Evolutionary conservation across 495 filamentous ascomycete genomes (phyloP).

Genomic region (Beverwykella pulmonaria): DNA sequence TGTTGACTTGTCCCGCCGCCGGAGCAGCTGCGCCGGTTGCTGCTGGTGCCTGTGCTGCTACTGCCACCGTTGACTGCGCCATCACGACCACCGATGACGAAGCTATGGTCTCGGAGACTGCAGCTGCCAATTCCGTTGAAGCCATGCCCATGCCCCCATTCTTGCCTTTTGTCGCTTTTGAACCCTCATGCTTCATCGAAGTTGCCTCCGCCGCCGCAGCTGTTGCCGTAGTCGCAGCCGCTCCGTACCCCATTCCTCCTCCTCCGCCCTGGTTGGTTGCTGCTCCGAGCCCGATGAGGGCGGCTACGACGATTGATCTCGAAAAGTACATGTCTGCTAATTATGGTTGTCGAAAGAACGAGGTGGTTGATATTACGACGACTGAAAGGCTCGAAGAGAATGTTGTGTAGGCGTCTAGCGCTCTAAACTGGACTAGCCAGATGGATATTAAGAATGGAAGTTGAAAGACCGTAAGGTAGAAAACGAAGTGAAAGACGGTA

Average conservation of each 20-base stretch:
- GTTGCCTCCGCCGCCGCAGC: not conserved
- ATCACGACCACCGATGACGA: not conserved
- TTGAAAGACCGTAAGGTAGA: constrained; percentile 32
- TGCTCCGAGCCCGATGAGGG: constrained; percentile 26
- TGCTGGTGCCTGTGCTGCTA: not conserved
- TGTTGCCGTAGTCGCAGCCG: not conserved
- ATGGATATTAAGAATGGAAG: constrained; percentile 38
- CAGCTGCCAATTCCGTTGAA: not conserved
- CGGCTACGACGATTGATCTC: constrained; percentile 27
- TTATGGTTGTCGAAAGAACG: constrained; percentile 29
- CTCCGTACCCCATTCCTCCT: not conserved
- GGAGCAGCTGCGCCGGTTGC: constrained; percentile 5
- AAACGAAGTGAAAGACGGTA: constrained; percentile 37
- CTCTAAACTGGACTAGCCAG: constrained; percentile 42
- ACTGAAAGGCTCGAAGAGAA: constrained; percentile 12
- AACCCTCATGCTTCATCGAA: not conserved
- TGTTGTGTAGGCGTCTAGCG: constrained; percentile 36
- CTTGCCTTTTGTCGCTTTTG: not conserved
- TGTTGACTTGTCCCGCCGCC: constrained; percentile 15
- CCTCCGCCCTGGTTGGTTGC: constrained; percentile 21
- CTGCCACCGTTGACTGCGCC: not conserved
- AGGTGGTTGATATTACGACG: constrained; percentile 28
- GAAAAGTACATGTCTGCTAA: constrained; percentile 37
- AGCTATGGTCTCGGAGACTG: constrained; percentile 2
- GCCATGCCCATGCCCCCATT: not conserved